Percentiles rank a stretch among this genome's conserved stretches.
phyloP scores from a whole-genome alignment of 495 filamentous ascomycete species.

The Aspergillus baeticus region DNA sequence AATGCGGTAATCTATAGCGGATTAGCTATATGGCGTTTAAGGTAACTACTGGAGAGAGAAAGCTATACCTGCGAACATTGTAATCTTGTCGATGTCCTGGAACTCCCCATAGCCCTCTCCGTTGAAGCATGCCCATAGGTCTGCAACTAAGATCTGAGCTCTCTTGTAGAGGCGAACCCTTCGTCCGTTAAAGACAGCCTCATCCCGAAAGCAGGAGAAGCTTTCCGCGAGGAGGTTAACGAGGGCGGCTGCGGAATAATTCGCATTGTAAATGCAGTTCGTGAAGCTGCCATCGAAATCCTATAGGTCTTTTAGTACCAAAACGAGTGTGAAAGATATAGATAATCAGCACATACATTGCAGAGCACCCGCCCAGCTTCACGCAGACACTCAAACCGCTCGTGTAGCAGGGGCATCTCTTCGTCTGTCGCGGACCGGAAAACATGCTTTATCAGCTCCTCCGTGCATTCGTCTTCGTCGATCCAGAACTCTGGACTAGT shows the following conservation, averaged over 20 bases:
- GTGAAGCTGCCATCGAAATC: slow-evolving; percentile 74
- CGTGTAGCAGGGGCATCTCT: slow-evolving; percentile 78
- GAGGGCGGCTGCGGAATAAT: slow-evolving; percentile 76
- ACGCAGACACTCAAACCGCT: slow-evolving; percentile 75
- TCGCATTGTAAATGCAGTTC: slow-evolving; percentile 71
- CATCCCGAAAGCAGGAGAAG: slow-evolving; percentile 86
- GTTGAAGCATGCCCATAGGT: slow-evolving; percentile 92
- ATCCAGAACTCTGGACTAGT: slow-evolving; percentile 87
- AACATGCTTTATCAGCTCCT: slow-evolving; percentile 69
- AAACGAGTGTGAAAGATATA: background rate
- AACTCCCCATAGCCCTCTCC: slow-evolving; percentile 80
- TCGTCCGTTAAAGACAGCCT: slow-evolving; percentile 67
- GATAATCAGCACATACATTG: slow-evolving; percentile 54
- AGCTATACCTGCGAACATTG: slow-evolving; percentile 81
- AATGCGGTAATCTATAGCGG: slow-evolving; percentile 76
- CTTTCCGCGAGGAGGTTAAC: slow-evolving; percentile 78
- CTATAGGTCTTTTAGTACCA: slow-evolving; percentile 35
- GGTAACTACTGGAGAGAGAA: background rate
- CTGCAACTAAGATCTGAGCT: slow-evolving; percentile 92
- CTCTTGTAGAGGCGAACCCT: slow-evolving; percentile 84
- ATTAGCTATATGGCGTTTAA: background rate
- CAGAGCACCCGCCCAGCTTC: slow-evolving; percentile 84
- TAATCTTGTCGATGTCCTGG: slow-evolving; percentile 87
- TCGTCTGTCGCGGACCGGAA: slow-evolving; percentile 86
- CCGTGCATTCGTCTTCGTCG: slow-evolving; percentile 70